These are phyloP conservation scores for Zymoseptoria crescenta DNA, from an alignment of 2,329 filamentous ascomycete genomes.

Conservation along the genomic window DNA sequence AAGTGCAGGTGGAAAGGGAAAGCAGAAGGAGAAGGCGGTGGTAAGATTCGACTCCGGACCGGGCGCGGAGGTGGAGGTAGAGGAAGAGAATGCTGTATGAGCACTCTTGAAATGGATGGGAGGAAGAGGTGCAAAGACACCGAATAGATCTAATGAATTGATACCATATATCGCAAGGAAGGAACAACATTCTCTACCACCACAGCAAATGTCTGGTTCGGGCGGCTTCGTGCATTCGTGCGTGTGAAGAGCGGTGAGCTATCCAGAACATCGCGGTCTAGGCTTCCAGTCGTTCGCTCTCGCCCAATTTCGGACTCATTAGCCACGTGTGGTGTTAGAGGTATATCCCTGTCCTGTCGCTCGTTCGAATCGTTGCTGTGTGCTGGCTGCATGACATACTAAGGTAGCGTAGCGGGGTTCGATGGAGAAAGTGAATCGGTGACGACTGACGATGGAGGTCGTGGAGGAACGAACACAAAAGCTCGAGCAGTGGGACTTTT, in stretches of 20 bases:
- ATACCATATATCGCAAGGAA: neutral
- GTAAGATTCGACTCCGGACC: neutral
- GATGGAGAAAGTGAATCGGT: neutral
- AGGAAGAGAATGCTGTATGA: neutral
- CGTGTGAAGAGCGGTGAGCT: neutral
- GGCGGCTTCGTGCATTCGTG: neutral
- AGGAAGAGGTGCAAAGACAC: neutral
- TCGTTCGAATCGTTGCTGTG: too few species aligned
- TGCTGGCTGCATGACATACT: neutral
- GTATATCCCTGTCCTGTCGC: neutral
- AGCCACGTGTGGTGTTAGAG: neutral
- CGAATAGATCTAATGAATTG: neutral
- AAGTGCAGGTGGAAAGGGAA: too few species aligned
- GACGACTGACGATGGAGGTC: neutral
- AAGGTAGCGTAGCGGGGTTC: neutral
- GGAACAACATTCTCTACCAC: neutral
- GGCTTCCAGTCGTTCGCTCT: neutral
- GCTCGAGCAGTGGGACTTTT: neutral
- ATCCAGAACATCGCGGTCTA: neutral
- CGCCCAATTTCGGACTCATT: neutral
- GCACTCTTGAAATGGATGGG: neutral
- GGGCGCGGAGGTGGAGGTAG: neutral
- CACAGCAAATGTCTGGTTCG: neutral
- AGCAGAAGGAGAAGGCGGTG: neutral
- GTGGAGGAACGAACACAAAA: neutral